These are phyloP conservation scores for Lichtheimia hyalospora DNA, from an alignment of 371 early-diverging fungal species.

Conservation along the genomic window DNA sequence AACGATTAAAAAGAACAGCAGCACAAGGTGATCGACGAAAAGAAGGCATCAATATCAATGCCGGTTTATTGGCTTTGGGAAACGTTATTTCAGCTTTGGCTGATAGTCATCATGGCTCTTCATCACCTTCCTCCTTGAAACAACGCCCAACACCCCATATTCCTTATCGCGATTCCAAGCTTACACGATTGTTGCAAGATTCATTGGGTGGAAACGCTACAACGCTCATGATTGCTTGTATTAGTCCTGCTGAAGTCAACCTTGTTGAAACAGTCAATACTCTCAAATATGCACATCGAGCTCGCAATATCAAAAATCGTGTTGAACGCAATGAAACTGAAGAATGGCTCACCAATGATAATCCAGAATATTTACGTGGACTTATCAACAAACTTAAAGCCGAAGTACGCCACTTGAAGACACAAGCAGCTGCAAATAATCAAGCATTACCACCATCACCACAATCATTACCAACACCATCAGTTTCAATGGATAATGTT, in stretches of 20 bases:
- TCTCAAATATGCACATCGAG: conserved; percentile 89
- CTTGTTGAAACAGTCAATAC: conserved; percentile 93
- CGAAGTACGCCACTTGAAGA: conserved; percentile 51
- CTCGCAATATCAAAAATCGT: conserved; percentile 84
- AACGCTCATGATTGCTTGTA: conserved; percentile 95
- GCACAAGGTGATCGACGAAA: conserved; percentile 93
- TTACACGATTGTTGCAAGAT: conserved; percentile 96
- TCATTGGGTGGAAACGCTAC: conserved; percentile 93
- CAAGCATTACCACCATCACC: conserved; percentile 9
- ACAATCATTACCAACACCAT: conserved; percentile 21
- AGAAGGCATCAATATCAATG: conserved; percentile 98
- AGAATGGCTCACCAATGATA: conserved; percentile 64
- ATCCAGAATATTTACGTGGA: conserved; percentile 54
- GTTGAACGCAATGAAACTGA: conserved; percentile 68
- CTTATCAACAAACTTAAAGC: conserved; percentile 58
- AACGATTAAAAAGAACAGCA: conserved; percentile 93
- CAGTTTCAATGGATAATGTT: conserved; percentile 4
- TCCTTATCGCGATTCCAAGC: conserved; percentile 98
- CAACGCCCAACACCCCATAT: conserved; percentile 59
- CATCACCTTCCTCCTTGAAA: conserved; percentile 44
- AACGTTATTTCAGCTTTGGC: conserved; percentile 98
- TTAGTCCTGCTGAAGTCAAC: conserved; percentile 78
- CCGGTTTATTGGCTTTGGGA: conserved; percentile 97
- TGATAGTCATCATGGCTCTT: conserved; percentile 55
- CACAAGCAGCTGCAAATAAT: background rate